Conservation (phyloP, 306 rosid genomes). For the Urtica urens region DNA sequence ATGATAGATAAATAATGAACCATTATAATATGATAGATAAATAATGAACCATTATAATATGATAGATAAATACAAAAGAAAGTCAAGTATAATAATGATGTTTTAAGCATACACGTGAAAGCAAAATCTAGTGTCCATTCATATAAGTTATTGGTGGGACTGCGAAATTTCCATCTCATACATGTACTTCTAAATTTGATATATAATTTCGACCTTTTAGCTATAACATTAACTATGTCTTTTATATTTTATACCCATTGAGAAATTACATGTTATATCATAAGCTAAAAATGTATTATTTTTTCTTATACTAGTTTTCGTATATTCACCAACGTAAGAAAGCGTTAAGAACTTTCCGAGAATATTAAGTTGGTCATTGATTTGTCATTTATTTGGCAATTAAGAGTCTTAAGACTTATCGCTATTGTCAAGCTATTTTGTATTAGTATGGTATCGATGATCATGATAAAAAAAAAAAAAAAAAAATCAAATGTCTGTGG, state of each 20-base stretch:
- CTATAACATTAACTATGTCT: neutral
- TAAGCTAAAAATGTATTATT: neutral
- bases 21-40: no score
- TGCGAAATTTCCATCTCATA: neutral
- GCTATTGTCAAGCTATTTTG: no score
- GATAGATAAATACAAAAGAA: no score
- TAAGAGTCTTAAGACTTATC: neutral
- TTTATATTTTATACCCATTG: slow-evolving; percentile 9
- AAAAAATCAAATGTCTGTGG: no score
- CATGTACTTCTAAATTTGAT: neutral
- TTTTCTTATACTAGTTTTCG: neutral
- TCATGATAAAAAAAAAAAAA: no score
- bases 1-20: no score
- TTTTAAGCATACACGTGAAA: neutral
- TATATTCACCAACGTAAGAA: neutral
- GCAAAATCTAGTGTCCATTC: slow-evolving; percentile 4
- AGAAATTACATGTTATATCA: slow-evolving; percentile 4
- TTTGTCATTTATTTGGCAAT: neutral
- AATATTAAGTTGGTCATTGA: slow-evolving; percentile 22
- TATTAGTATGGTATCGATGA: no score
- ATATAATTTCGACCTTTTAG: neutral
- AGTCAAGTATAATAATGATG: neutral
- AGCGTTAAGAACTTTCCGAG: slow-evolving; percentile 28
- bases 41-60: no score
- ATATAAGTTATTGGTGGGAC: neutral